Evolutionary conservation across 345 rosid genomes (phyloP), one percentile per base, ranked within the genome.

Genomic region (Durio zibethinus): DNA sequence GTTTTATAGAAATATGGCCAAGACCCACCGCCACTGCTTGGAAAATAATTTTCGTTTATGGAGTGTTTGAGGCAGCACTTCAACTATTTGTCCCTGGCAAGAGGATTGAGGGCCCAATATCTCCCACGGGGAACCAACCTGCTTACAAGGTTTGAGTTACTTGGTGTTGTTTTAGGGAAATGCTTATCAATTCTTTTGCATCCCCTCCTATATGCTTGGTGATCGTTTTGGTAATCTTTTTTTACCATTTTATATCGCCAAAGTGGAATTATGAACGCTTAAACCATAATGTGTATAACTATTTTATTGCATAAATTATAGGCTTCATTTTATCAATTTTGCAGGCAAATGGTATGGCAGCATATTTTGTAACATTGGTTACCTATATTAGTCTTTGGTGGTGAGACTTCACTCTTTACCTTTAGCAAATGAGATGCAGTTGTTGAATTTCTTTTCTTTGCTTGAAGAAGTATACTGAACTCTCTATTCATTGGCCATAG

Each of bases 371-470:
- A 79, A 96, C 99, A 48, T 72, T 96, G 72, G 76, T 85, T 53
- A 88, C 94, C 71, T 96, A 96, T 85, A 77, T 92, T 50, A 85
- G 94, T 82, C 91, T 96, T 75, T 96, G 99, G 99, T 89, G 99
- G 99, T 96, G 85, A 91, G 94, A 72, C 40, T 38, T 38, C 72
- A 53, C 78, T 57, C 74, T 50, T 79, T 36, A 14, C 18, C 65
- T 64, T 75, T 75, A 12, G 10, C 35, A 38, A 14, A 74, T 75
- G 2, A 47, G 71, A 45, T 62, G 71, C 35, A 18, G 16, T 29
- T 60, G 16, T 15, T 8, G 12, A 62, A 20, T 62, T 75, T 62
- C 10, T 62, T 29, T 75, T n/a, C 54, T 47, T 62, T 62, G 21
- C 56, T 61, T 45, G 31, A 75, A 62, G n/a, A 48, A 62, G 18